Evolutionary conservation across 2,329 filamentous ascomycete species (phyloP), one percentile per base, ranked within the genome.

Genomic region (Ramularia endophylla): DNA sequence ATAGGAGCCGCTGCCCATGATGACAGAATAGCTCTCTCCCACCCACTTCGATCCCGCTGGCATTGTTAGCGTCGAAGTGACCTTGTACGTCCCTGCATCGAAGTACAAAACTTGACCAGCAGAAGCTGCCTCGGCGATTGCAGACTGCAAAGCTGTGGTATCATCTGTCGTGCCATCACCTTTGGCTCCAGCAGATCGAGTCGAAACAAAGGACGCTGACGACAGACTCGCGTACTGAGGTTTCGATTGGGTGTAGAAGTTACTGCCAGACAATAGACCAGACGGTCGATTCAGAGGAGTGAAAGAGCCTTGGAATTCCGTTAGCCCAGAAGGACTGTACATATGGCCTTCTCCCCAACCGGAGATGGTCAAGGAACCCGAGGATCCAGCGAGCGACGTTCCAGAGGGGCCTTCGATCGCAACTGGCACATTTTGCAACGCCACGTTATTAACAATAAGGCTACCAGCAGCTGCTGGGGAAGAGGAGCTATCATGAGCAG

Each of bases 1-100:
- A 74, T 36, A 74, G 20, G 66, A 60, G 39, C 88, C 89, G 36
- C 80, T 78, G 27, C 87, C 87, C 77, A 95, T 84, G 65, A 70
- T 54, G 74, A 72, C 3, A 66, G 74, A 67, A 65, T 73, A 77
- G 4, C 69, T 68, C 56, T 80, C 74, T 15, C 78, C 78, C 8
- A 77, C 65, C 17, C 81, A 69, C 2, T 66, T 65, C 3, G 73
- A 72, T 9, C 71, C 68, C 5, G 65, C 59, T 1, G 73, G 73
- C 20, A 76, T 53, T 13, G 64, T 60, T 13, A 76, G 55, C 0
- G 73, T 75, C 9, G 73, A 67, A 15, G 70, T 75, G 57, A 82
- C 70, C 27, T 80, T 56, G 60, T 81, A 82, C 17, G 76, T 73
- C 42, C 78, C 78, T 52, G 81, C 76, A 54, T 81, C 77, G 55